Evolutionary conservation across 2,329 filamentous ascomycete genomes (phyloP).

Genomic region (Nemania diffusa): DNA sequence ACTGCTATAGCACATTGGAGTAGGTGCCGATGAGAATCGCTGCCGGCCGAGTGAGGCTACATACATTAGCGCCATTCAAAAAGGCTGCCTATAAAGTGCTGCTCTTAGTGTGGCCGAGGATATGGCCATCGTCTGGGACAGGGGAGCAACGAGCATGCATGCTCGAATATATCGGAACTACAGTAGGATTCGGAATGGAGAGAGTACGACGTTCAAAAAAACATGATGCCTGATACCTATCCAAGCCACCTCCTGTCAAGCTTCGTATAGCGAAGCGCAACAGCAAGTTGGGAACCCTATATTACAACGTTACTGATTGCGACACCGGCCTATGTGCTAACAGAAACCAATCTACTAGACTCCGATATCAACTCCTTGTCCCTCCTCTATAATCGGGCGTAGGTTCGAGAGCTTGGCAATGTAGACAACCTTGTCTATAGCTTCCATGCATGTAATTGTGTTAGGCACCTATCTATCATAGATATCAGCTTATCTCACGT

Average conservation of each 20-base stretch:
- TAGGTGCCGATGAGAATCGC: conserved; percentile 3
- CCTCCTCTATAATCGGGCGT: not conserved
- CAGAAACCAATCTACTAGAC: conserved; percentile 9
- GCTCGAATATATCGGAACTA: conserved; percentile 3
- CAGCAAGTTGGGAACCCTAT: not conserved
- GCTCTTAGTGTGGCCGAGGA: not conserved
- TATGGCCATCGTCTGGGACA: not conserved
- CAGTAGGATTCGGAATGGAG: conserved; percentile 8
- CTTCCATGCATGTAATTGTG: not conserved
- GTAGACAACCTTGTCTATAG: conserved; percentile 20
- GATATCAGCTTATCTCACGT: not conserved
- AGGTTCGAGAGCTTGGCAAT: conserved; percentile 25
- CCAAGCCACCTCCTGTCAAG: not conserved
- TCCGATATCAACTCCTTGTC: conserved; percentile 12
- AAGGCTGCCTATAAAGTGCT: not conserved
- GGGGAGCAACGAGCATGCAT: not conserved
- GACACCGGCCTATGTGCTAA: not conserved
- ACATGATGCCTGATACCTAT: not conserved
- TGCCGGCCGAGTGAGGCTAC: conserved; percentile 12
- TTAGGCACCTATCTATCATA: conserved; percentile 17
- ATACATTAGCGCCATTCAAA: conserved; percentile 1
- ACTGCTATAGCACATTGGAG: conserved; percentile 8
- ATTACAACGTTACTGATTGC: conserved; percentile 16
- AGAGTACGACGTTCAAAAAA: not conserved
- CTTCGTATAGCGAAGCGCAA: conserved; percentile 8